Evolutionary conservation across 139 green algal species (phyloP), one percentile per base, ranked within the genome.

Genomic region (Choricystis sp.): DNA sequence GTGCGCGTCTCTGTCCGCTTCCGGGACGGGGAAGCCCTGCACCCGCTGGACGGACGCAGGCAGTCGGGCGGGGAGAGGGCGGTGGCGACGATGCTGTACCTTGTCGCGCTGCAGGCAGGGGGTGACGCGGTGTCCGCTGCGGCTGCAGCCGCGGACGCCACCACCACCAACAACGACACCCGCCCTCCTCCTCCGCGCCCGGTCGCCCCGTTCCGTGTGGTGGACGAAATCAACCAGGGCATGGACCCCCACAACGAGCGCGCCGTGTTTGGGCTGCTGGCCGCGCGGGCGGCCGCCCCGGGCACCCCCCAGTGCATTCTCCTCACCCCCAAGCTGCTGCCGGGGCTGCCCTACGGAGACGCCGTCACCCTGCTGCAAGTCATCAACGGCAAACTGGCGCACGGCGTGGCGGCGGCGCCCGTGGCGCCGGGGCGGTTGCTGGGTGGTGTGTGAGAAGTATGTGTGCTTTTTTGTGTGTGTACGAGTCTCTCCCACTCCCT

Each of bases 171-270:
- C 28, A 23, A 2, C 19, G 1, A 3, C 59, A 23, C 29, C 59
- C 26, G 2, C 14, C 29, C 59, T 55, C n/a, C 29, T 29, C 21
- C 24, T 49, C 5, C 24, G 26, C 64, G 96, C 14, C 93, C 89
- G 1, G 69, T 74, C 5, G 87, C 79, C 29, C 91, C 93, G 3
- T 99, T 99, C 76, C 83, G 93, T 2, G 93, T 99, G 25, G 87
- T 98, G 28, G 93, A 99, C 69, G 93, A 99, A 74, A 99, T 99
- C 81, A 99, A 99, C 74, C 93, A 99, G 77, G 92, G 93, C 68
- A 99, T 99, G 89, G 92, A 98, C 75, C 76, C 78, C 2, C 72
- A 76, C 61, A 97, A 97, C 72, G 93, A 98, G 79, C 88, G 93
- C 63, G 93, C 91, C 74, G 76, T 94, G 25, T 97, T 94, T 77